Base-by-base conservation (phyloP, 768 basidiomycete species). In the Pisolithus sp. region DNA sequence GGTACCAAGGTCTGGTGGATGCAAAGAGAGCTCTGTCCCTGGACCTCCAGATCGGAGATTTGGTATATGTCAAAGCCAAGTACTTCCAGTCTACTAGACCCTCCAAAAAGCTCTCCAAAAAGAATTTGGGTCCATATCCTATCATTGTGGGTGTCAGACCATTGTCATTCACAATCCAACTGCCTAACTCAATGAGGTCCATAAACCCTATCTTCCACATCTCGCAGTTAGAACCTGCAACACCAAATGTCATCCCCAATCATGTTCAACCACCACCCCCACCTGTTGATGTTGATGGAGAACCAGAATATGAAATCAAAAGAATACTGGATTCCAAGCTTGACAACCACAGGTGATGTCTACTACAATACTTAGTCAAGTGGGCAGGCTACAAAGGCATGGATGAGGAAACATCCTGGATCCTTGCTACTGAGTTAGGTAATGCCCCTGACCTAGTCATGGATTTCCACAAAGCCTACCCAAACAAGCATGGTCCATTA, bases 81-180 rank as follows among this genome's bases (percentile, higher is more conserved):
- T n/a, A n/a, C n/a, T n/a, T n/a, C n/a, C n/a, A n/a, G n/a, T n/a
- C n/a, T n/a, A n/a, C n/a, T n/a, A n/a, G n/a, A n/a, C n/a, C n/a
- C n/a, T n/a, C n/a, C n/a, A n/a, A n/a, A n/a, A n/a, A n/a, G n/a
- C n/a, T n/a, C n/a, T n/a, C n/a, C n/a, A n/a, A n/a, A n/a, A n/a
- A 61, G 5, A n/a, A n/a, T n/a, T n/a, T n/a, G n/a, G n/a, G n/a
- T n/a, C 63, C 59, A 7, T 62, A 53, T 36, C n/a, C 53, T 8
- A 59, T 66, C 39, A 57, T 66, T 6, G 49, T 53, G 2, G 51
- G 62, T 42, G 49, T 49, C 42, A 47, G 57, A 37, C 24, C 58
- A 17, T 45, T 51, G 21, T 63, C 62, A 17, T 65, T 54, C 50
- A 60, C 57, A 28, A 43, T 63, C 51, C 46, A 51, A 10, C 55